Base-by-base conservation (phyloP, 805 yeast species). In the Yueomyces sinensis region DNA sequence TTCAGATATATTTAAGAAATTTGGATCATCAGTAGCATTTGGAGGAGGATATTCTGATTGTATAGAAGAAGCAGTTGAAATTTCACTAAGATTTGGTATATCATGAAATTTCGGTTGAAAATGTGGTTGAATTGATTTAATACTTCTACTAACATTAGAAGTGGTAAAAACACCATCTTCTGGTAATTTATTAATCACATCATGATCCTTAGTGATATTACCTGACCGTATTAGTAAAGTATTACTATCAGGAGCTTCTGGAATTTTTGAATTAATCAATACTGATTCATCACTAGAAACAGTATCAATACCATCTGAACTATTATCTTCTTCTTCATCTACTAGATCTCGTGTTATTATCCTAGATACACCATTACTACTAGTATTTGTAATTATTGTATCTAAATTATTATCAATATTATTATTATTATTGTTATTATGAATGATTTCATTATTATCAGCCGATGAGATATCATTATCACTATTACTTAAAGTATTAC, bases 1-100 rank as follows among this genome's bases (percentile, higher is more conserved):
- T 30, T 77, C 79, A 9, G 84, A 86, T 32, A 89, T 82, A 50
- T 84, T 61, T 34, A 54, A 25, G 37, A 41, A 25, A n/a, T 6
- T 9, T 25, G 28, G 28, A 25, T 25, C 28, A 25, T 11, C 13
- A 25, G 13, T 5, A 5, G 13, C 5, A n/a, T 25, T 25, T 25
- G 28, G 6, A 13, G 13, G 14, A 9, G 28, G 28, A n/a, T 7
- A 6, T 11, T 9, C 13, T 25, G 28, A 13, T 25, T 7, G 5
- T 1, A 9, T 25, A 9, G 15, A n/a, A 11, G 28, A 11, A 25
- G 28, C 6, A 11, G 6, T 9, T 9, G 28, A 13, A 9, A 13
- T n/a, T 9, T 6, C 7, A 13, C n/a, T 6, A n/a, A 9, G 6
- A 25, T 9, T n/a, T 7, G 13, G 6, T 25, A n/a, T 5, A 5